phyloP scores from a whole-genome alignment of 148 eudicot genomes.

The Silene uniflora region DNA sequence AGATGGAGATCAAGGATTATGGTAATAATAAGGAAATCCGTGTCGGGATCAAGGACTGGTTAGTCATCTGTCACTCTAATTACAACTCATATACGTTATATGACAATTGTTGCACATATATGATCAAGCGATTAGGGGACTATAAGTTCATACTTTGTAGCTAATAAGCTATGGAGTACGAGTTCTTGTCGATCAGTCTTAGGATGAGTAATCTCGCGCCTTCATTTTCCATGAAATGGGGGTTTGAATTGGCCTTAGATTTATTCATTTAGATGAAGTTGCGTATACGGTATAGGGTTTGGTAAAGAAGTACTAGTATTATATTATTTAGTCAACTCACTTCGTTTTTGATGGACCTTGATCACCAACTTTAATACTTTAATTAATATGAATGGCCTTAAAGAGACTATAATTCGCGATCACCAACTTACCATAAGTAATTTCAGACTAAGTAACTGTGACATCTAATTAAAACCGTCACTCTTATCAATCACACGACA shows the following conservation, averaged over 20 bases:
- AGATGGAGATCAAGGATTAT: background rate
- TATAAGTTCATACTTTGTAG: too few species aligned
- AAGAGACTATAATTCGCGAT: background rate
- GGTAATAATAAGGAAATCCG: constrained; percentile 38
- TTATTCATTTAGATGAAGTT: background rate
- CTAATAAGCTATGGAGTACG: background rate
- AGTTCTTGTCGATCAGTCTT: background rate
- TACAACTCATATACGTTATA: background rate
- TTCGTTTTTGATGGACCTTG: background rate
- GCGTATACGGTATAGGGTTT: background rate
- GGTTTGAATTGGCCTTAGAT: background rate
- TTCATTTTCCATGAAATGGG: background rate
- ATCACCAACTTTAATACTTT: background rate
- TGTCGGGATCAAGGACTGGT: constrained; percentile 76
- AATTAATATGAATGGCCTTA: too few species aligned
- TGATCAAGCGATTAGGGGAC: background rate
- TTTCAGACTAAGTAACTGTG: background rate
- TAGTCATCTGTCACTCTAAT: background rate
- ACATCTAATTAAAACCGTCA: too few species aligned
- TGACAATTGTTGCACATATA: too few species aligned
- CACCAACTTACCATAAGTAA: background rate
- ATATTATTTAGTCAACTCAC: background rate
- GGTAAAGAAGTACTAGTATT: background rate
- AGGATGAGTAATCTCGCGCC: background rate
- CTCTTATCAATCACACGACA: too few species aligned